A percentile compares a stretch with the other conserved stretches of the same genome.
Evolutionary conservation across 305 asterid species (phyloP).

Genomic region (Galium porrigens): DNA sequence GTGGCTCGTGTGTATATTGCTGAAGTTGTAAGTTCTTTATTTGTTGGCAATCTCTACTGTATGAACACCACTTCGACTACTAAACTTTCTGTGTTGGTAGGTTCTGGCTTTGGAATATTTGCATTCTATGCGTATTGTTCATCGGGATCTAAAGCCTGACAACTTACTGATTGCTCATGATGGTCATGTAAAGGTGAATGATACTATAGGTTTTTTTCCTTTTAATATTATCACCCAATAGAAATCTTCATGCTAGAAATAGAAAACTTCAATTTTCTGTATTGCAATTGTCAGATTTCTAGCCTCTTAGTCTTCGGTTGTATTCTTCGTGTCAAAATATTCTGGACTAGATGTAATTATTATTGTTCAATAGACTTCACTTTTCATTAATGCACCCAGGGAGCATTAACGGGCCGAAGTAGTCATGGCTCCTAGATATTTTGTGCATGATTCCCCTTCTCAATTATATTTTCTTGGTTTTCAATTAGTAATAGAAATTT

Average conservation of each 20-base stretch:
- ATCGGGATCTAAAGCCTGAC: conserved; percentile 99
- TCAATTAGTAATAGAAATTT: not conserved
- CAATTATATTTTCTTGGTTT: not conserved
- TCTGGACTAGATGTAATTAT: not conserved
- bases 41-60: not conserved
- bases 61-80: conserved; percentile 8
- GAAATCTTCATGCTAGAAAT: no score
- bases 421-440: not conserved
- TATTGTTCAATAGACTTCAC: not conserved
- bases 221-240: not conserved
- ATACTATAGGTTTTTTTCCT: conserved; percentile 8
- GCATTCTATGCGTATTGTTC: conserved; percentile 92
- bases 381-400: not conserved
- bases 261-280: no score
- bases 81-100: conserved; percentile 33
- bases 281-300: no score
- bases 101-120: conserved; percentile 98
- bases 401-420: not conserved
- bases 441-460: not conserved
- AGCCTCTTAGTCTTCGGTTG: not conserved
- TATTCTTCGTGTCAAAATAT: not conserved
- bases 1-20: conserved; percentile 95
- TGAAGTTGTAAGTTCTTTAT: conserved; percentile 69
- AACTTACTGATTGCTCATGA: conserved; percentile 97
- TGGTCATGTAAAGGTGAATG: conserved; percentile 86